Conservation (phyloP, 2,329 filamentous ascomycete genomes). For the Aureobasidium sp. region DNA sequence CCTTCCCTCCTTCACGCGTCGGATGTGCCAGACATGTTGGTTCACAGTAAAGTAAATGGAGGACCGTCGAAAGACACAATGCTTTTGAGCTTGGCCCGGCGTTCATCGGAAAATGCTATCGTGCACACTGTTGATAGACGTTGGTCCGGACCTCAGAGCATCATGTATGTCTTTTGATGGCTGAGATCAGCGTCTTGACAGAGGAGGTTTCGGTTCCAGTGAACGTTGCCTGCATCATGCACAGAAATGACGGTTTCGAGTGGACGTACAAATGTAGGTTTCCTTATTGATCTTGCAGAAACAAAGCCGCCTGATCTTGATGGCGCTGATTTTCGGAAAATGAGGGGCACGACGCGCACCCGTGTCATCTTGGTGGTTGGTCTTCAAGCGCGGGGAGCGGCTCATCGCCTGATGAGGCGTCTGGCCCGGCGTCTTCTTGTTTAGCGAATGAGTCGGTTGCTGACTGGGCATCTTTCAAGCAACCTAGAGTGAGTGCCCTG, state of each 20-base stretch:
- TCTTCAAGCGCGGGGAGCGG: background rate
- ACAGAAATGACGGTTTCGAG: background rate
- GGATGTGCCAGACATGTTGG: background rate
- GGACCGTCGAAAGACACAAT: background rate
- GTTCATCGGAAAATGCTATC: background rate
- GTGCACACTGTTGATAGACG: background rate
- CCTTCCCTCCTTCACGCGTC: background rate
- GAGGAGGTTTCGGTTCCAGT: background rate
- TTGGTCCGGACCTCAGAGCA: background rate
- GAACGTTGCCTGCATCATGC: background rate
- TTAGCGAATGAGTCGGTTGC: background rate
- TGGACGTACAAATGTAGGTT: background rate
- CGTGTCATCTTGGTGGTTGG: background rate
- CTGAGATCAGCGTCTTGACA: background rate
- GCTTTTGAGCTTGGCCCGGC: background rate
- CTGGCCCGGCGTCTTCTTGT: background rate
- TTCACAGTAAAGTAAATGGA: background rate
- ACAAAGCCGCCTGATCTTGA: background rate
- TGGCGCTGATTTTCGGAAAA: background rate
- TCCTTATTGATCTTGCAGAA: background rate
- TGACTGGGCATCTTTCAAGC: background rate
- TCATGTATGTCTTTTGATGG: too few relatives aligned
- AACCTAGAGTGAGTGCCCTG: background rate
- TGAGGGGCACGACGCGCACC: background rate
- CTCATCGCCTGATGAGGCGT: background rate